These are phyloP conservation scores for Iris pallida DNA, from an alignment of 116 monocot species.

Conservation along the genomic window DNA sequence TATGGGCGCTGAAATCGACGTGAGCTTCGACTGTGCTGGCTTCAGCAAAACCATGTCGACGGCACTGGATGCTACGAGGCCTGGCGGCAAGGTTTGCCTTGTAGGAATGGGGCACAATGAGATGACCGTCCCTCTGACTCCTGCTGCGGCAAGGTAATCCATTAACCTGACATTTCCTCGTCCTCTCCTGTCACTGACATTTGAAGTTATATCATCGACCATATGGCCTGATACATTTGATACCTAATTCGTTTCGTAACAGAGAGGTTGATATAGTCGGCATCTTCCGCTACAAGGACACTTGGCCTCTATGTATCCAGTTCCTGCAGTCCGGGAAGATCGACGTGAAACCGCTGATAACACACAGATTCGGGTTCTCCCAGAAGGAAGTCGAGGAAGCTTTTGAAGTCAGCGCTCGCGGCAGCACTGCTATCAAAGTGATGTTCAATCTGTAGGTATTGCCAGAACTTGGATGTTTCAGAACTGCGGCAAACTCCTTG, in stretches of 20 bases:
- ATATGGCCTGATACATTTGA: background rate
- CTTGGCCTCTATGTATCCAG: conserved; percentile 87
- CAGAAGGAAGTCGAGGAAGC: conserved; percentile 91
- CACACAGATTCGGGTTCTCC: conserved; percentile 90
- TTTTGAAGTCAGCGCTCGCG: conserved; percentile 80
- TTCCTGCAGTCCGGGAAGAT: conserved; percentile 79
- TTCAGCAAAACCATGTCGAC: conserved; percentile 92
- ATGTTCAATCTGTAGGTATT: conserved; percentile 75
- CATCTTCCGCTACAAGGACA: conserved; percentile 91
- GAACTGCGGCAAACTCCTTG: too few species aligned
- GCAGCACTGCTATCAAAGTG: conserved; percentile 79
- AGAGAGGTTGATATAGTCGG: conserved; percentile 90
- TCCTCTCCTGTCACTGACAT: background rate
- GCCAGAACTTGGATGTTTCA: too few species aligned
- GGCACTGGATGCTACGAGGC: conserved; percentile 56
- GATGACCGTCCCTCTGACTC: conserved; percentile 77
- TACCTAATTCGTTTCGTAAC: conserved; percentile 10
- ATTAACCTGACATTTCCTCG: background rate
- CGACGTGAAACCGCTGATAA: conserved; percentile 92
- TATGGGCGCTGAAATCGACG: conserved; percentile 65
- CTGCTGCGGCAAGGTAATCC: conserved; percentile 76
- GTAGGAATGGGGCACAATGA: conserved; percentile 94
- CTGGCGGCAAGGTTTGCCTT: conserved; percentile 88
- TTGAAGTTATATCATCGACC: background rate
- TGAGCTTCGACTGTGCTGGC: conserved; percentile 88